phyloP scores from a whole-genome alignment of 2,329 filamentous ascomycete genomes.

The Xylariaceae sp. region DNA sequence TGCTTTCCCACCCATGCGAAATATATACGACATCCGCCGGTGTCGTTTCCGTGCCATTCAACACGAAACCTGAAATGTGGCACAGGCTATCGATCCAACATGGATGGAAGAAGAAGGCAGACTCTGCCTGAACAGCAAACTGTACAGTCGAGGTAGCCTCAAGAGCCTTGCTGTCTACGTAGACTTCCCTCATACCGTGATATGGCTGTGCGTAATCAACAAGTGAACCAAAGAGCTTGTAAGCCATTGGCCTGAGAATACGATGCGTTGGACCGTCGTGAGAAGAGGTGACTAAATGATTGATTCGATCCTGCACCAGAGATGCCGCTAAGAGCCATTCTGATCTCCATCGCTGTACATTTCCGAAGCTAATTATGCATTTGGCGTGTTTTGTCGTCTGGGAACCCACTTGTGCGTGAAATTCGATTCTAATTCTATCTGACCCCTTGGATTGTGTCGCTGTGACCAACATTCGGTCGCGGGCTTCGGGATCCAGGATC shows the following conservation, averaged over 20 bases:
- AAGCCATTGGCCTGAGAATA: constrained; percentile 23
- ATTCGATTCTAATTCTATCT: not conserved
- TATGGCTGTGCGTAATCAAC: constrained; percentile 28
- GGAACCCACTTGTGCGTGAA: not conserved
- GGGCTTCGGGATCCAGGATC: not conserved
- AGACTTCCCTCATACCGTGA: constrained; percentile 27
- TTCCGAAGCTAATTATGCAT: constrained; percentile 1
- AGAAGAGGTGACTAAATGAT: constrained; percentile 23
- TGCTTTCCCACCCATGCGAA: constrained; percentile 23
- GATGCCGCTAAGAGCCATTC: constrained; percentile 3
- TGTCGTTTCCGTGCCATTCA: constrained; percentile 22
- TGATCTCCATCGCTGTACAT: not conserved
- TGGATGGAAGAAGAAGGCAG: constrained; percentile 19
- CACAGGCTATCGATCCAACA: constrained; percentile 29
- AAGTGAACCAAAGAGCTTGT: constrained; percentile 26
- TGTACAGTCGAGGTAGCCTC: constrained; percentile 28
- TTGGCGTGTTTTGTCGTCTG: constrained; percentile 3
- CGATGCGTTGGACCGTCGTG: constrained; percentile 22
- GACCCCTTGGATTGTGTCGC: constrained; percentile 1
- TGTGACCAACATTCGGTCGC: not conserved
- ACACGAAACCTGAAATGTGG: constrained; percentile 30
- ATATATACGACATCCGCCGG: constrained; percentile 20
- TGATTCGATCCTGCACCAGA: constrained; percentile 29
- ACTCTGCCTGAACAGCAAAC: constrained; percentile 14
- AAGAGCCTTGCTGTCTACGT: constrained; percentile 23